Evolutionary conservation across 257 asterid species (phyloP).

Genomic region (Lantana camara): DNA sequence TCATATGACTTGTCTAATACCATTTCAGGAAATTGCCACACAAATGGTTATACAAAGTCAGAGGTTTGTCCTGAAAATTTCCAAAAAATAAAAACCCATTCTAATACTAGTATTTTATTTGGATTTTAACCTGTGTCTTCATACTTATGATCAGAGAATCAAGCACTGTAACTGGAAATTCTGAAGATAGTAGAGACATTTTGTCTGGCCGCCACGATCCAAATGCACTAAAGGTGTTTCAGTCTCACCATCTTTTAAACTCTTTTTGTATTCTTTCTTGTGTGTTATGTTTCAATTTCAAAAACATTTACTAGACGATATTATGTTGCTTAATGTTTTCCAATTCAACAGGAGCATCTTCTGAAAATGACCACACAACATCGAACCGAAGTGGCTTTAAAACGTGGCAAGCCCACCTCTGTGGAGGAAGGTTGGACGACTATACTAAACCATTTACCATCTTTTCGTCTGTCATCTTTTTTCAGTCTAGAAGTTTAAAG

Average conservation of each 20-base stretch:
- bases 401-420: conserved; percentile 68
- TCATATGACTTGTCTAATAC: conserved; percentile 22
- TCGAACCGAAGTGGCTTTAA: conserved; percentile 71
- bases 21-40: conserved; percentile 81
- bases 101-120: conserved; percentile 2
- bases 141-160: conserved; percentile 58
- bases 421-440: conserved; percentile 67
- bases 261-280: not conserved
- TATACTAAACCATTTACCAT: conserved; percentile 9
- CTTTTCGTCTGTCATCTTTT: not conserved
- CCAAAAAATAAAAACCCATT: not conserved
- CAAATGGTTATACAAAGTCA: conserved; percentile 79
- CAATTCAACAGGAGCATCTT: conserved; percentile 74
- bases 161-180: conserved; percentile 42
- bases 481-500: not conserved
- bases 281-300: conserved; percentile 14
- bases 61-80: conserved; percentile 56
- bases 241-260: conserved; percentile 3
- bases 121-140: conserved; percentile 19
- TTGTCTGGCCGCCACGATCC: conserved; percentile 81
- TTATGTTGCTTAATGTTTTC: conserved; percentile 10
- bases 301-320: not conserved
- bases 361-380: conserved; percentile 78
- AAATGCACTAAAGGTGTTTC: conserved; percentile 76
- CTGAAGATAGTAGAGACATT: conserved; percentile 59